phyloP scores from a whole-genome alignment of 2,329 filamentous ascomycete genomes.

The Stachybotrys chartarum region DNA sequence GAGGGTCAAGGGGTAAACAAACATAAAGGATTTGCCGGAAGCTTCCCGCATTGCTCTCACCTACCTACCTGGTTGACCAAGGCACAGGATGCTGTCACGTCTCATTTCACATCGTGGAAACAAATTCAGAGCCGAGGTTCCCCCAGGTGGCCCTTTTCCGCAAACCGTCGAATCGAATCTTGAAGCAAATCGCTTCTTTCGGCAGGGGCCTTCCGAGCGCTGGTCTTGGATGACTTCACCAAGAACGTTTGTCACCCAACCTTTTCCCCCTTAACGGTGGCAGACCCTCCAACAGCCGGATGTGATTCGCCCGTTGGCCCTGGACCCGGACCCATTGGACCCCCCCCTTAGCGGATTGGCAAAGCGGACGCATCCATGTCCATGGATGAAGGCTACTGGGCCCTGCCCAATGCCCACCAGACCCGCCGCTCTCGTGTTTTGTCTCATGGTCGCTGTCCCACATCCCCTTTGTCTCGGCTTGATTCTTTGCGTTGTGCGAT shows the following conservation, averaged over 20 bases:
- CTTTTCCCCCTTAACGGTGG: background rate
- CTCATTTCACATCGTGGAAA: too few species aligned
- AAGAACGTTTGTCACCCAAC: background rate
- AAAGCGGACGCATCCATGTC: background rate
- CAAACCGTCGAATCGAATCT: background rate
- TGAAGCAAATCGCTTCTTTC: background rate
- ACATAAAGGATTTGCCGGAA: too few species aligned
- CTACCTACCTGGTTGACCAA: too few species aligned
- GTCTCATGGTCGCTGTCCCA: background rate
- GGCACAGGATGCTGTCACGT: too few species aligned
- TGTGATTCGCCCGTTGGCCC: background rate
- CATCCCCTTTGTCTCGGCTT: background rate
- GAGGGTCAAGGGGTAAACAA: background rate
- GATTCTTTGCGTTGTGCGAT: background rate
- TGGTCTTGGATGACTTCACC: background rate
- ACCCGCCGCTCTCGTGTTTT: background rate
- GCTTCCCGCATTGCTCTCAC: too few species aligned
- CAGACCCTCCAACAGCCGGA: background rate
- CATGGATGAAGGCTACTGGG: background rate
- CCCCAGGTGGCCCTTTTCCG: too few species aligned
- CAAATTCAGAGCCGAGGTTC: too few species aligned
- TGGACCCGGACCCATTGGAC: background rate
- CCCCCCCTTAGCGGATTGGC: too few species aligned
- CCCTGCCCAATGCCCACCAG: background rate
- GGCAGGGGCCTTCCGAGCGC: background rate